These are phyloP conservation scores for Phytophthora sojae DNA, from an alignment of 352 stramenopile genomes.

Conservation along the genomic window DNA sequence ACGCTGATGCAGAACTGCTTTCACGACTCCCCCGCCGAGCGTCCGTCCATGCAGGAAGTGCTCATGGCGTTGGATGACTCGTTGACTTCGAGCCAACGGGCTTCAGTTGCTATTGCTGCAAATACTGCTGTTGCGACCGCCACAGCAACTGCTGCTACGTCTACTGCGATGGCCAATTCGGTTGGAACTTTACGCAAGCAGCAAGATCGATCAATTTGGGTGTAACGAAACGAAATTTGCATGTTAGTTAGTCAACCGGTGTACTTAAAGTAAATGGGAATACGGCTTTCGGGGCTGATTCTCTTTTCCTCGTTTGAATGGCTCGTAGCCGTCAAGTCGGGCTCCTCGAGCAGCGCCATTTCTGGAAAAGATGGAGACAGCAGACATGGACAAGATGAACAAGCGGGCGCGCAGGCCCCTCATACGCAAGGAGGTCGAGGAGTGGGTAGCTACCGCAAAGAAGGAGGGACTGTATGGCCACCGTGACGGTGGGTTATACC, in stretches of 20 bases:
- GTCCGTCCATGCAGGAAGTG: conserved; percentile 78
- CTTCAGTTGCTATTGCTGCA: conserved; percentile 26
- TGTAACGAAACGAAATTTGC: conserved; percentile 20
- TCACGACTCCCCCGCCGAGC: conserved; percentile 63
- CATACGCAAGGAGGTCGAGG: no score
- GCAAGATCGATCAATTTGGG: conserved; percentile 45
- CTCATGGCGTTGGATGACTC: conserved; percentile 53
- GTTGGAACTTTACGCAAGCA: conserved; percentile 17
- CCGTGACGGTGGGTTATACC: no score
- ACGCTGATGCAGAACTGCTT: conserved; percentile 79
- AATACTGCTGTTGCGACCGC: conserved; percentile 28
- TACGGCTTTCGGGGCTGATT: no score
- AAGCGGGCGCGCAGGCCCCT: no score
- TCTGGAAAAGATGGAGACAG: no score
- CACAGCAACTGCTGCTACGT: conserved; percentile 22
- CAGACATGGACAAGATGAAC: no score
- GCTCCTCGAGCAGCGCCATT: not conserved
- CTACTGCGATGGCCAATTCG: conserved; percentile 27
- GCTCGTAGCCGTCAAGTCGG: no score
- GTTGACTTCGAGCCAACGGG: conserved; percentile 29
- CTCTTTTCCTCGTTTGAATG: not conserved
- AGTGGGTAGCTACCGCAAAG: no score
- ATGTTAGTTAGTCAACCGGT: not conserved
- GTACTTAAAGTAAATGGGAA: no score
- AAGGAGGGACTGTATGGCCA: no score